Conservation (phyloP, 2,329 filamentous ascomycete genomes). For the Verticillium longisporum region DNA sequence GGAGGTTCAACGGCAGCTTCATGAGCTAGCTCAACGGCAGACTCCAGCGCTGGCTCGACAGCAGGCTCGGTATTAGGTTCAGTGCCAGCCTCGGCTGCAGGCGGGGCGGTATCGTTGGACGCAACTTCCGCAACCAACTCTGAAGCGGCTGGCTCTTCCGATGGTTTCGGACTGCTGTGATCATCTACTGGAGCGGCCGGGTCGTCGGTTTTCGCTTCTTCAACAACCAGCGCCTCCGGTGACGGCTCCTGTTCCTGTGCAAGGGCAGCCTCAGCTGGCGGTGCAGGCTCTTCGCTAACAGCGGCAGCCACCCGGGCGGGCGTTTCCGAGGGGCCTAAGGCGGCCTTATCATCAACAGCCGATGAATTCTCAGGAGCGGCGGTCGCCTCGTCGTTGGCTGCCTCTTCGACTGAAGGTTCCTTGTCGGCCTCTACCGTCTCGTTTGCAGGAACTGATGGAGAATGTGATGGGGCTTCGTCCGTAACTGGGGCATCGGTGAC, state of each 20-base stretch:
- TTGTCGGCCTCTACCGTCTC: neutral
- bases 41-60: conserved; percentile 26
- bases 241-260: neutral
- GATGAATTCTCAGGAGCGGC: neutral
- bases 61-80: neutral
- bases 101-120: neutral
- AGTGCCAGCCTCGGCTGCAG: neutral
- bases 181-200: neutral
- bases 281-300: neutral
- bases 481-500: neutral
- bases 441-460: neutral
- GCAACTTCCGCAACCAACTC: neutral
- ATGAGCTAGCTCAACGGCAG: neutral
- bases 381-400: neutral
- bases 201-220: neutral
- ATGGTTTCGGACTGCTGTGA: neutral
- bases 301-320: neutral
- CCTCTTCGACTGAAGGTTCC: neutral
- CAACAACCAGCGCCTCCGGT: neutral
- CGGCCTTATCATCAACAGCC: neutral
- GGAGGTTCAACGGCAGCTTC: neutral
- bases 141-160: neutral
- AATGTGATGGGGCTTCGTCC: neutral
- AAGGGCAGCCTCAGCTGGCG: neutral
- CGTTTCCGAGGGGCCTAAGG: neutral